Conservation (phyloP, 257 asterid genomes). For the Euphrasia confusa region DNA sequence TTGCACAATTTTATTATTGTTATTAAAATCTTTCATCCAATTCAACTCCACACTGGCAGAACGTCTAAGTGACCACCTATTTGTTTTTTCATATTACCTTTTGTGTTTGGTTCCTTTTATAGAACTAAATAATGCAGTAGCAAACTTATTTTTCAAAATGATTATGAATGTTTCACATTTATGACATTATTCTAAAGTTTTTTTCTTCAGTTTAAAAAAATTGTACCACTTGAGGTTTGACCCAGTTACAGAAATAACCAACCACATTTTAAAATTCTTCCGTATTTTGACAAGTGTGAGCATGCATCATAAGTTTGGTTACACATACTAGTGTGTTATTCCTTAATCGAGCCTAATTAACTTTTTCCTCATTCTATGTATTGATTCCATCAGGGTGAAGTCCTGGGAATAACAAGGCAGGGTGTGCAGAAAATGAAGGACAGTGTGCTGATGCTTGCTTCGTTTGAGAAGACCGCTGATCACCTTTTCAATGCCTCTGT, state of each 20-base stretch:
- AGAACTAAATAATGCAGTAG: too few species aligned
- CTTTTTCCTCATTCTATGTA: conserved; percentile 12
- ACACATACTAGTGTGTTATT: neutral
- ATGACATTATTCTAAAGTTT: neutral
- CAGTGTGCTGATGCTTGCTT: conserved; percentile 86
- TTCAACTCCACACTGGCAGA: neutral
- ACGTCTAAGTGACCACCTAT: neutral
- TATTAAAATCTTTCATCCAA: neutral
- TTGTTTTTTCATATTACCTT: too few species aligned
- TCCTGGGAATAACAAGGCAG: conserved; percentile 75
- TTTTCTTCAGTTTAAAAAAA: neutral
- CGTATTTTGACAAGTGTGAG: neutral
- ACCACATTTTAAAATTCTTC: too few species aligned
- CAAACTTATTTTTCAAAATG: too few species aligned
- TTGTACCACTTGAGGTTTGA: neutral
- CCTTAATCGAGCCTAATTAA: conserved; percentile 3
- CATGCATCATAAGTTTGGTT: neutral
- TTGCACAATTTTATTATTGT: conserved; percentile 1
- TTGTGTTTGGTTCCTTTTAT: too few species aligned
- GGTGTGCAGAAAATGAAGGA: conserved; percentile 90
- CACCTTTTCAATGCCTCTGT: conserved; percentile 89
- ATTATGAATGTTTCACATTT: neutral
- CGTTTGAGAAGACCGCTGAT: conserved; percentile 86
- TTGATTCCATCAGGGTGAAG: conserved; percentile 70
- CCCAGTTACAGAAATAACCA: too few species aligned